Evolutionary conservation across 2,329 filamentous ascomycete species (phyloP).

Genomic region (Claviceps sp.): DNA sequence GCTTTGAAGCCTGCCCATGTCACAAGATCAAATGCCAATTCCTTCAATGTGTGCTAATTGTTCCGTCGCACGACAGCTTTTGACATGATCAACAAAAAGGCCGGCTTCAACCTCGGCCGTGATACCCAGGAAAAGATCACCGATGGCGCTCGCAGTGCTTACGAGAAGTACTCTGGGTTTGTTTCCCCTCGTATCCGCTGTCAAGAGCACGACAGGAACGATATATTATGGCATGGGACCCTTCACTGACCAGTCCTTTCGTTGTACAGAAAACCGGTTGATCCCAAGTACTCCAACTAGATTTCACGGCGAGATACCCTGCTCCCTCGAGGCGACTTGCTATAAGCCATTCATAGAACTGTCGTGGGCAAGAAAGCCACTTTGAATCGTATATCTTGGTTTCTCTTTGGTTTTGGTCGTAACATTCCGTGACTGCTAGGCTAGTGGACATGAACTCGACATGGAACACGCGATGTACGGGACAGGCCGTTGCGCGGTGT

Average conservation of each 20-base stretch:
- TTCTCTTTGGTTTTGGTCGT: not conserved
- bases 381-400: not conserved
- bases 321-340: not conserved
- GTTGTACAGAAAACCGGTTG: conserved; percentile 11
- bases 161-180: conserved; percentile 25
- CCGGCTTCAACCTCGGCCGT: conserved; percentile 19
- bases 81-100: conserved; percentile 18
- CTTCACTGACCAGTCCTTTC: not conserved
- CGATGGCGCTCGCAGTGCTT: conserved; percentile 19
- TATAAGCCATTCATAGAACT: not conserved
- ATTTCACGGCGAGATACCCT: not conserved
- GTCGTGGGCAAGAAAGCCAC: not conserved
- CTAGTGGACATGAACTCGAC: not conserved
- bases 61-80: conserved; percentile 13
- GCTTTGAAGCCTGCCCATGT: too few relatives aligned
- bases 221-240: not conserved
- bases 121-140: conserved; percentile 25
- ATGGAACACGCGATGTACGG: too few relatives aligned
- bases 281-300: conserved; percentile 23
- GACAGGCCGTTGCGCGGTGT: too few relatives aligned
- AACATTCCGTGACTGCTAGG: not conserved
- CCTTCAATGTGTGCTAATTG: not conserved
- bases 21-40: too few relatives aligned
- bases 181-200: conserved; percentile 1
- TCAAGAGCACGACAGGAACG: not conserved